Evolutionary conservation across 148 eudicot genomes (phyloP).

Genomic region (Oxyria digyna): DNA sequence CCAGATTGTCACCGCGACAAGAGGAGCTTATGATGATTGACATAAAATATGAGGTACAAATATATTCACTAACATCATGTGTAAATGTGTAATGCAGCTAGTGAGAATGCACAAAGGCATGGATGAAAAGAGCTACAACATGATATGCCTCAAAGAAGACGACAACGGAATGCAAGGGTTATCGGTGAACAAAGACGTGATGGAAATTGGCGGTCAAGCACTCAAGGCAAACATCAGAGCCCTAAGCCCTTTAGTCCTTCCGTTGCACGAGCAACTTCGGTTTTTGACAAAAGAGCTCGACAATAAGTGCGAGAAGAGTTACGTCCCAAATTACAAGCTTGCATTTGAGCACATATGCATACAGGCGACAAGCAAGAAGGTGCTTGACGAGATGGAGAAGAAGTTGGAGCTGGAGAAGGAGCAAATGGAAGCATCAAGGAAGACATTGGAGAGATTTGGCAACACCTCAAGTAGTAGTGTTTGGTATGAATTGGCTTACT

Average conservation of each 20-base stretch:
- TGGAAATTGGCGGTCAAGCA: conserved; percentile 49
- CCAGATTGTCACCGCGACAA: too few species aligned
- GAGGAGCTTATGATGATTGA: too few species aligned
- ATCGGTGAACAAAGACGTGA: conserved; percentile 41
- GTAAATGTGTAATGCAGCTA: conserved; percentile 21
- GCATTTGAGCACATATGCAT: conserved; percentile 74
- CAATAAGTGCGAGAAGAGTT: conserved; percentile 24
- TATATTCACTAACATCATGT: background rate
- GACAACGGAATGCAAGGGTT: conserved; percentile 32
- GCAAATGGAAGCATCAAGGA: conserved; percentile 65
- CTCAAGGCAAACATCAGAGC: conserved; percentile 59
- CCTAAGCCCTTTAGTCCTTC: conserved; percentile 45
- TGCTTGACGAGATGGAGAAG: conserved; percentile 47
- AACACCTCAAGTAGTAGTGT: conserved; percentile 83
- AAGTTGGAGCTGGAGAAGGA: conserved; percentile 53
- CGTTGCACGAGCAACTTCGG: conserved; percentile 39
- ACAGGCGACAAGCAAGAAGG: conserved; percentile 52
- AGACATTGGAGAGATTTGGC: conserved; percentile 63
- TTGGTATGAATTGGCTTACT: conserved; percentile 72
- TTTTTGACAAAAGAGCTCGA: conserved; percentile 38
- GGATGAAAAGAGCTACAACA: conserved; percentile 50
- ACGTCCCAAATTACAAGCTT: conserved; percentile 54
- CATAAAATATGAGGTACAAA: too few species aligned
- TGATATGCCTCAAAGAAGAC: conserved; percentile 48
- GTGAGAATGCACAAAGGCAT: conserved; percentile 54